Evolutionary conservation across 306 rosid genomes (phyloP), one percentile per base, ranked within the genome.

Genomic region (Morella rubra): DNA sequence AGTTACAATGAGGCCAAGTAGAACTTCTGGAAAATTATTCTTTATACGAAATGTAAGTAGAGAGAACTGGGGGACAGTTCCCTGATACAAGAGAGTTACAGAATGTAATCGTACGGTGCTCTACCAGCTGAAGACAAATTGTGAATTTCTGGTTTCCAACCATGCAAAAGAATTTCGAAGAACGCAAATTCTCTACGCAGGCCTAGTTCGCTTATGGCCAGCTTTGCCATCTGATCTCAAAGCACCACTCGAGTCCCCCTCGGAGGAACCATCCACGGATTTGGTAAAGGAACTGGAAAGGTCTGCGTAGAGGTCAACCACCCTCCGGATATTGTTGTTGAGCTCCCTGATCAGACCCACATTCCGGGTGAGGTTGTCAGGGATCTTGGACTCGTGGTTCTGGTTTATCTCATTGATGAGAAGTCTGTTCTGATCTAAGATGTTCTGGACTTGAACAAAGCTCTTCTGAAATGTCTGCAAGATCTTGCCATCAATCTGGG

Each of bases 351-450:
- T 95, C 64, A 95, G 85, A 40, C 92, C 93, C 83, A 92, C 97
- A 82, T 95, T 95, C 77, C 97, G 84, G 87, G 84, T 90, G 15
- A 95, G 87, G 72, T 95, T 92, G 87, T 95, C 97, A 16, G 99
- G 96, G 61, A 90, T 81, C 80, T 90, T 95, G 24, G 99, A 95
- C 80, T 95, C 99, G 4, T 95, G 99, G 79, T 95, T 95, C 80
- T 95, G 97, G 90, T 95, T 95, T 83, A 95, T 95, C 89, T 95
- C 93, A 59, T 86, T 95, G 84, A 95, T 95, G 50, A 95, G 93
- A 56, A 95, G 61, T 88, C 95, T 85, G 81, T 95, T 95, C 81
- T 95, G 97, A 85, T 95, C 99, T 86, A 95, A 80, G 60, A 95
- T 90, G 74, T 87, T 76, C 77, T 95, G 99, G 10, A 95, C 99